phyloP scores from a whole-genome alignment of 805 yeast species.

The Cephaloascus albidus region DNA sequence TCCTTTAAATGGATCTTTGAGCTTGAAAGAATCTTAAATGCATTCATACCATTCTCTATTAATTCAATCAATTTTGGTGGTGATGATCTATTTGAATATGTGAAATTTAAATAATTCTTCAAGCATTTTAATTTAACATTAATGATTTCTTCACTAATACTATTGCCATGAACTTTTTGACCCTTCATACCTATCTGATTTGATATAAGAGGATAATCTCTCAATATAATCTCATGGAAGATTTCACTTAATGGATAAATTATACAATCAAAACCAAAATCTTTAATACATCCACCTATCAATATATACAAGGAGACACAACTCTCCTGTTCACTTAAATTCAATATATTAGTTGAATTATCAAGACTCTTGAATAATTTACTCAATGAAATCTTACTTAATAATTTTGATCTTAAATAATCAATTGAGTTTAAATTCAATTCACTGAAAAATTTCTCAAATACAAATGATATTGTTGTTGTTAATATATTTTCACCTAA shows the following conservation, averaged over 20 bases:
- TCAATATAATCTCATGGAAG: constrained; percentile 47
- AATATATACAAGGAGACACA: constrained; percentile 45
- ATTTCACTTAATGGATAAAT: constrained; percentile 59
- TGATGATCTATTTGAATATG: constrained; percentile 56
- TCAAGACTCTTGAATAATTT: constrained; percentile 39
- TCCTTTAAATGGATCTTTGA: not conserved
- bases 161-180: constrained; percentile 13
- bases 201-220: constrained; percentile 59
- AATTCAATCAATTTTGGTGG: constrained; percentile 77
- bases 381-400: constrained; percentile 27
- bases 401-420: constrained; percentile 37
- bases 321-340: constrained; percentile 41
- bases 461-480: constrained; percentile 48
- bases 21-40: constrained; percentile 47
- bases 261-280: constrained; percentile 72
- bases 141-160: constrained; percentile 20
- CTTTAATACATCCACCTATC: constrained; percentile 65
- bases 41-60: constrained; percentile 65
- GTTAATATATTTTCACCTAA: constrained; percentile 51
- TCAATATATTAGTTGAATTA: constrained; percentile 19
- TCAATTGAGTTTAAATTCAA: constrained; percentile 46
- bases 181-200: constrained; percentile 5
- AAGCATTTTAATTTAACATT: constrained; percentile 38
- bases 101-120: constrained; percentile 49
- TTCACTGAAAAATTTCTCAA: constrained; percentile 54